phyloP scores from a whole-genome alignment of 2,329 filamentous ascomycete genomes.

The Sclerotinia nivalis region DNA sequence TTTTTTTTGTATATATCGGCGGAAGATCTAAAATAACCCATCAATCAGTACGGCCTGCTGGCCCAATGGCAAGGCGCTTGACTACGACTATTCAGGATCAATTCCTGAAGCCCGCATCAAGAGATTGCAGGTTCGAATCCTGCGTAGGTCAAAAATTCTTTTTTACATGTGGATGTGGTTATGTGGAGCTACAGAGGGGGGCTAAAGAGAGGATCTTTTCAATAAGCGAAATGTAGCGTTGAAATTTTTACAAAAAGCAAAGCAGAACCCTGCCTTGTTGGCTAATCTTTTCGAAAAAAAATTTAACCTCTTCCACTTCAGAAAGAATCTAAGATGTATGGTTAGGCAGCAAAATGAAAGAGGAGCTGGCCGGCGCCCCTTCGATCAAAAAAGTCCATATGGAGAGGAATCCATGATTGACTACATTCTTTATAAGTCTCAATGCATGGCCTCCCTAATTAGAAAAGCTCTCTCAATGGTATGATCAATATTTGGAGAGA shows the following conservation, averaged over 20 bases:
- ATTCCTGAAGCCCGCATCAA: slow-evolving; percentile 40
- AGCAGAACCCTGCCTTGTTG: background rate
- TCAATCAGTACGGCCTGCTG: slow-evolving; percentile 30
- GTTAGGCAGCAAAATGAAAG: no score
- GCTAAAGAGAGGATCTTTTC: background rate
- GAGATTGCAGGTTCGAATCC: slow-evolving; percentile 50
- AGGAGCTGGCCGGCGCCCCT: no score
- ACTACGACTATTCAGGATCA: slow-evolving; percentile 43
- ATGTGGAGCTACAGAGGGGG: background rate
- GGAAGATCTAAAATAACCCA: rapidly evolving
- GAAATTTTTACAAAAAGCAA: background rate
- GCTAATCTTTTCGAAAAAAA: background rate
- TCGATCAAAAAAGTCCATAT: no score
- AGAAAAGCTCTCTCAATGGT: no score
- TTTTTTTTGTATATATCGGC: background rate
- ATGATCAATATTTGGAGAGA: background rate
- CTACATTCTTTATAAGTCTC: no score
- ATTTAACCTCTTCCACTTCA: background rate
- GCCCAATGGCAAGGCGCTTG: slow-evolving; percentile 52
- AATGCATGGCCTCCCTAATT: no score
- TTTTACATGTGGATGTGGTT: background rate
- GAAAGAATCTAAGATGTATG: no score
- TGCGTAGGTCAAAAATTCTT: slow-evolving; percentile 33
- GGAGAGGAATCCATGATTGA: no score
- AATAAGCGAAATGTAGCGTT: background rate